These are phyloP conservation scores for Penicillium sp. DNA, from an alignment of 2,329 filamentous ascomycete genomes.

Conservation along the genomic window DNA sequence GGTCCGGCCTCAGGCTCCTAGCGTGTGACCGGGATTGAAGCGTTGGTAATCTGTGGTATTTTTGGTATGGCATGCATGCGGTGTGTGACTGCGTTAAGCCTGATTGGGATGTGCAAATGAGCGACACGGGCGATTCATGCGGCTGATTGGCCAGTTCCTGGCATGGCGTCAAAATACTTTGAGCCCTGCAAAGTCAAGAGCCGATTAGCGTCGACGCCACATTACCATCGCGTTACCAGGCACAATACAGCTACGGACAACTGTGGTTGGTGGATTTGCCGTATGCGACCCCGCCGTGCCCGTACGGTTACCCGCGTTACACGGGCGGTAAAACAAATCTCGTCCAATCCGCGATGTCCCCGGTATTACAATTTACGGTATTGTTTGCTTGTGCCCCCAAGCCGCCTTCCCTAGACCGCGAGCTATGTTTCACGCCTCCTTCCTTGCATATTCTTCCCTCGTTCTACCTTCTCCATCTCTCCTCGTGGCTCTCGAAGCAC, in stretches of 20 bases:
- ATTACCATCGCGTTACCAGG: conserved; percentile 24
- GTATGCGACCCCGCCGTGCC: not conserved
- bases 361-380: too few species aligned
- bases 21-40: not conserved
- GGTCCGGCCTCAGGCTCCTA: not conserved
- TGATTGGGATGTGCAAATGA: not conserved
- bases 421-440: not conserved
- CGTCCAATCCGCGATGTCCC: too few species aligned
- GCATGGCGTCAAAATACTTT: too few species aligned
- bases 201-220: not conserved
- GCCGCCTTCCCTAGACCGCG: too few species aligned
- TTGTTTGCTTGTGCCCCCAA: not conserved
- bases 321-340: not conserved
- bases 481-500: conserved; percentile 11
- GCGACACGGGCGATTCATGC: not conserved
- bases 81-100: conserved; percentile 1
- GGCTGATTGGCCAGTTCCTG: conserved; percentile 11
- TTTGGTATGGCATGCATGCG: not conserved
- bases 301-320: not conserved
- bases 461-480: conserved; percentile 8
- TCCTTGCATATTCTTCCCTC: conserved; percentile 16
- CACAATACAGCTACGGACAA: conserved; percentile 10
- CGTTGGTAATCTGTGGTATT: not conserved
- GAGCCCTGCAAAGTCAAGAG: not conserved
- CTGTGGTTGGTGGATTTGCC: not conserved